phyloP scores from a whole-genome alignment of 495 filamentous ascomycete genomes.

The Acidiella bohemica region DNA sequence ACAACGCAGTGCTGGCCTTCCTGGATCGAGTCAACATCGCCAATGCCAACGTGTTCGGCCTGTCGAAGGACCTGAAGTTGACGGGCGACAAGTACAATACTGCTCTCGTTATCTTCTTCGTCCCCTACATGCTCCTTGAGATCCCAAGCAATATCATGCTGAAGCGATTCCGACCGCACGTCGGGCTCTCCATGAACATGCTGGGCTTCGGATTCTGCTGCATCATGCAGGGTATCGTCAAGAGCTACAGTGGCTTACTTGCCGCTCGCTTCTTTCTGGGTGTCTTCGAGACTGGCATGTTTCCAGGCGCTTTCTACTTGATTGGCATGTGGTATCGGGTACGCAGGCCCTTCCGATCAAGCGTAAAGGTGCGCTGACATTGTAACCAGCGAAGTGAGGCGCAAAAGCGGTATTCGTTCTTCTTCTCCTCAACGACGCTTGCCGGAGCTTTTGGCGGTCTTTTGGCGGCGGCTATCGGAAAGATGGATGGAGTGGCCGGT shows the following conservation, averaged over 20 bases:
- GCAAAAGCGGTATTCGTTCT: constrained; percentile 79
- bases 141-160: constrained; percentile 43
- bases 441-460: constrained; percentile 33
- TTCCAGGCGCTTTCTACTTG: constrained; percentile 47
- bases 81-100: constrained; percentile 48
- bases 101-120: constrained; percentile 79
- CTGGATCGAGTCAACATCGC: constrained; percentile 31
- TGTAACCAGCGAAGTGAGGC: constrained; percentile 73
- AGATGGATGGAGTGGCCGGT: constrained; percentile 55
- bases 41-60: constrained; percentile 43
- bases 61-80: constrained; percentile 52
- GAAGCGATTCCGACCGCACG: constrained; percentile 47
- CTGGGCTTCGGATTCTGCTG: constrained; percentile 68
- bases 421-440: constrained; percentile 65
- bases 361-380: too few species aligned
- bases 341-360: constrained; percentile 46
- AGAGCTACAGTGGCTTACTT: constrained; percentile 66
- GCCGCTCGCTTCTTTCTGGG: constrained; percentile 76
- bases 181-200: constrained; percentile 74
- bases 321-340: constrained; percentile 14
- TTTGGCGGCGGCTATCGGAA: constrained; percentile 50
- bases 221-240: constrained; percentile 64
- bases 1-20: constrained; percentile 9
- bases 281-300: constrained; percentile 80
- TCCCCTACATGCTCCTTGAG: constrained; percentile 68